Evolutionary conservation across 257 asterid genomes (phyloP).

Genomic region (Prunella vulgaris): DNA sequence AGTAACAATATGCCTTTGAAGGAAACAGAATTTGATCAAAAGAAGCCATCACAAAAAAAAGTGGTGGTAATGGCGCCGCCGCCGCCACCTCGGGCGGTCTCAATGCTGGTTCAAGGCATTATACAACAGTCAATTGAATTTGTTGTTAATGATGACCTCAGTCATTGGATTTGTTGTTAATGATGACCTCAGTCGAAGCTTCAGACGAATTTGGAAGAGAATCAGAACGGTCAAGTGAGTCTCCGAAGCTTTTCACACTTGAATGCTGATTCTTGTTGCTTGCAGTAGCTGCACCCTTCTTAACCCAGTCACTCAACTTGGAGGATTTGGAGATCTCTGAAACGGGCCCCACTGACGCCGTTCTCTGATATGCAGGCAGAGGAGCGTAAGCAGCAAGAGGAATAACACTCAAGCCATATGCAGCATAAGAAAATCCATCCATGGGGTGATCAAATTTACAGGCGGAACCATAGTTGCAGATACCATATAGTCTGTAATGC

Average conservation of each 20-base stretch:
- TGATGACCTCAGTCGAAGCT: slow-evolving; percentile 31
- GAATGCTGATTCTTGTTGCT: slow-evolving; percentile 24
- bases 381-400: slow-evolving; percentile 29
- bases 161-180: slow-evolving; percentile 29
- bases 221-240: slow-evolving; percentile 29
- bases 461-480: slow-evolving; percentile 63
- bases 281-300: slow-evolving; percentile 30
- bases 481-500: slow-evolving; percentile 41
- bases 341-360: slow-evolving; percentile 9
- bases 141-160: slow-evolving; percentile 28
- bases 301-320: slow-evolving; percentile 35
- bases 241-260: slow-evolving; percentile 23
- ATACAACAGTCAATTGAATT: slow-evolving; percentile 29
- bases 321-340: slow-evolving; percentile 33
- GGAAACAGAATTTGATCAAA: slow-evolving; percentile 9
- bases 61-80: neutral
- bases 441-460: slow-evolving; percentile 63
- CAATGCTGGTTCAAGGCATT: neutral
- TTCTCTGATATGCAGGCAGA: slow-evolving; percentile 24
- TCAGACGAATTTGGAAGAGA: slow-evolving; percentile 32
- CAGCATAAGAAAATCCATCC: slow-evolving; percentile 43
- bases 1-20: slow-evolving; percentile 23
- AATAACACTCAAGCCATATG: slow-evolving; percentile 29
- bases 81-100: neutral
- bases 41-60: slow-evolving; percentile 1